Percentiles rank a stretch among this genome's conserved stretches.
phyloP scores from a whole-genome alignment of 1,284 basidiomycete genomes.

The Sporisorium reilianum region DNA sequence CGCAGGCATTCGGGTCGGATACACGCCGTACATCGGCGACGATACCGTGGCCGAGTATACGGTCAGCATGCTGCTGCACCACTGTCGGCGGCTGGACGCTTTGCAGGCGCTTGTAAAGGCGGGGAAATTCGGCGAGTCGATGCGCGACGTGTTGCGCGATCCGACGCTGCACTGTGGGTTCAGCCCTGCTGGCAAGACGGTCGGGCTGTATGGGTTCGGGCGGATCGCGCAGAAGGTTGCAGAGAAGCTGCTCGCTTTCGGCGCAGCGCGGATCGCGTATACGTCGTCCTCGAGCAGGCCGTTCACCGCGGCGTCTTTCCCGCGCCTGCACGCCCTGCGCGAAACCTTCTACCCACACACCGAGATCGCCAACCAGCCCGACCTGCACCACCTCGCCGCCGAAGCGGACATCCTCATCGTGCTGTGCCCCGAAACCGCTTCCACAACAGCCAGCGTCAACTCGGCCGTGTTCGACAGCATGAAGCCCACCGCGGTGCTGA shows the following conservation, averaged over 20 bases:
- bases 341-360: conserved; percentile 26
- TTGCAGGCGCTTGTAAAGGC: conserved; percentile 3
- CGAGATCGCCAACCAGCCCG: conserved; percentile 14
- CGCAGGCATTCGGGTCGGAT: conserved; percentile 28
- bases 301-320: conserved; percentile 13
- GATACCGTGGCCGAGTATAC: conserved; percentile 32
- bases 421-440: conserved; percentile 30
- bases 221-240: conserved; percentile 31
- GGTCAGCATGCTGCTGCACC: conserved; percentile 30
- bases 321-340: conserved; percentile 13
- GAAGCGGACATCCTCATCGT: conserved; percentile 32
- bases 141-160: conserved; percentile 11
- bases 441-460: conserved; percentile 25
- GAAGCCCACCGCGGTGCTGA: conserved; percentile 19
- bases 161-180: conserved; percentile 30
- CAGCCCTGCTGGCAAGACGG: conserved; percentile 24
- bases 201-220: conserved; percentile 37
- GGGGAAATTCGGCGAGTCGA: conserved; percentile 8
- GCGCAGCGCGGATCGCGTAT: conserved; percentile 15
- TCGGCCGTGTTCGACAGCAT: conserved; percentile 11
- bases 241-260: conserved; percentile 33
- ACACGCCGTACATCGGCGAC: conserved; percentile 31
- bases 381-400: conserved; percentile 17
- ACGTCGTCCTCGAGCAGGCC: conserved; percentile 17
- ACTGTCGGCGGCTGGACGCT: conserved; percentile 11